phyloP scores from a whole-genome alignment of 352 stramenopile genomes.

The Bremia lactucae region DNA sequence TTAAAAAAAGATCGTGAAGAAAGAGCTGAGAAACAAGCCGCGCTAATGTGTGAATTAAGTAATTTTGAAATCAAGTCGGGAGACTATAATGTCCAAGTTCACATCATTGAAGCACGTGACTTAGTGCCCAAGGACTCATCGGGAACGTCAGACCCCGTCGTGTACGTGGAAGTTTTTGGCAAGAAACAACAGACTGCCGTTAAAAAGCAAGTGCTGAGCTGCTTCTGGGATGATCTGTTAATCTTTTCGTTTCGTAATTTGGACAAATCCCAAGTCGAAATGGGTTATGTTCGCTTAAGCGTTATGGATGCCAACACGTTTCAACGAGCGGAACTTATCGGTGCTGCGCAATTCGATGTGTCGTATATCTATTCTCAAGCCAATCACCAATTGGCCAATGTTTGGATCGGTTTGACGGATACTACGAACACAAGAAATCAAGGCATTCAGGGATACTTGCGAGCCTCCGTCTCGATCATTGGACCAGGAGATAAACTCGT shows the following conservation, averaged over 20 bases:
- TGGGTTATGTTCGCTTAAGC: conserved; percentile 65
- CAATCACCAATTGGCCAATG: conserved; percentile 84
- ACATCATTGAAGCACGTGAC: conserved; percentile 85
- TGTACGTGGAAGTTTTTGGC: conserved; percentile 81
- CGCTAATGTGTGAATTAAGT: conserved; percentile 63
- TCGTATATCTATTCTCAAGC: conserved; percentile 81
- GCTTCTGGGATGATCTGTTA: conserved; percentile 77
- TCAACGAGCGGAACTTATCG: conserved; percentile 83
- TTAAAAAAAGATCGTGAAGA: conserved; percentile 63
- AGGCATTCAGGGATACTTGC: conserved; percentile 86
- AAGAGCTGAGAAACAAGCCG: conserved; percentile 57
- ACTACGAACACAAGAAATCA: conserved; percentile 67
- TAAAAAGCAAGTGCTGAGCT: conserved; percentile 82
- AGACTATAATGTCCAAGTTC: conserved; percentile 84
- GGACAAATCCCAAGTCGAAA: conserved; percentile 77
- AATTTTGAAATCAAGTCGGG: conserved; percentile 80
- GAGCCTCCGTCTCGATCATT: conserved; percentile 80
- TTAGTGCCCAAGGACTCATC: conserved; percentile 82
- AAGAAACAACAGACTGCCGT: conserved; percentile 77
- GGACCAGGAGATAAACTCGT: conserved; percentile 80
- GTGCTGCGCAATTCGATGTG: conserved; percentile 75
- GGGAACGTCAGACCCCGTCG: conserved; percentile 85
- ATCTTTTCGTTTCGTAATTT: conserved; percentile 71
- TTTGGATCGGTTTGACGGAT: conserved; percentile 87
- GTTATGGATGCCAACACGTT: conserved; percentile 84